These are phyloP conservation scores for Sporopachydermia quercuum DNA, from an alignment of 805 yeast genomes.

Conservation along the genomic window DNA sequence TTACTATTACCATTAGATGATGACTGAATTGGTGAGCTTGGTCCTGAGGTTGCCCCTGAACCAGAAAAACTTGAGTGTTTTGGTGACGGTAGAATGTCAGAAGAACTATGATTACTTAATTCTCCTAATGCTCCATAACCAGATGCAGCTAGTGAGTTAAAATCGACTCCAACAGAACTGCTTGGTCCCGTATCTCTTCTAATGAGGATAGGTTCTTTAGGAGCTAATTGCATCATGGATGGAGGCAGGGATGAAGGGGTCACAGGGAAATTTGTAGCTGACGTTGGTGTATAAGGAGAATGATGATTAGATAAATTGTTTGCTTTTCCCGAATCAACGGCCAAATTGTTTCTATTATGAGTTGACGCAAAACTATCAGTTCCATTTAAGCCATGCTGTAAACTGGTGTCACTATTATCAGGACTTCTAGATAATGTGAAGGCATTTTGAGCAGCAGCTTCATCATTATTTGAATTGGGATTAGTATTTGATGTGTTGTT, in stretches of 20 bases:
- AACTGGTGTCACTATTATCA: too few relatives aligned
- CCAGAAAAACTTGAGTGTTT: too few relatives aligned
- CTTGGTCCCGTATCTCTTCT: conserved; percentile 32
- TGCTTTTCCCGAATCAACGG: background rate
- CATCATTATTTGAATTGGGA: conserved; percentile 1
- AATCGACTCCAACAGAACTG: conserved; percentile 2
- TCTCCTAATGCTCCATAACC: conserved; percentile 9
- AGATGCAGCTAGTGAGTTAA: conserved; percentile 8
- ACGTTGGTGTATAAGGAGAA: background rate
- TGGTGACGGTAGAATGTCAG: background rate
- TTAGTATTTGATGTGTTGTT: conserved; percentile 1
- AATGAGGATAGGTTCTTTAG: conserved; percentile 59
- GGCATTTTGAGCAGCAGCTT: conserved; percentile 2
- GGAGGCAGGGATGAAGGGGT: conserved; percentile 35
- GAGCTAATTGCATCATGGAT: conserved; percentile 54
- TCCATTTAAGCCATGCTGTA: conserved; percentile 6
- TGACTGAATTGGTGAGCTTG: background rate
- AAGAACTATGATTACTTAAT: background rate
- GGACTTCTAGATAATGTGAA: conserved; percentile 6
- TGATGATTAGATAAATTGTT: background rate
- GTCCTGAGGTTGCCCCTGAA: background rate
- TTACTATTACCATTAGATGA: background rate
- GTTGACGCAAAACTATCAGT: background rate
- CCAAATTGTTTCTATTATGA: background rate
- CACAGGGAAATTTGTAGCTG: conserved; percentile 8